These are phyloP conservation scores for Cnidoscolus chayamansa DNA, from an alignment of 441 rosid species.

Conservation along the genomic window DNA sequence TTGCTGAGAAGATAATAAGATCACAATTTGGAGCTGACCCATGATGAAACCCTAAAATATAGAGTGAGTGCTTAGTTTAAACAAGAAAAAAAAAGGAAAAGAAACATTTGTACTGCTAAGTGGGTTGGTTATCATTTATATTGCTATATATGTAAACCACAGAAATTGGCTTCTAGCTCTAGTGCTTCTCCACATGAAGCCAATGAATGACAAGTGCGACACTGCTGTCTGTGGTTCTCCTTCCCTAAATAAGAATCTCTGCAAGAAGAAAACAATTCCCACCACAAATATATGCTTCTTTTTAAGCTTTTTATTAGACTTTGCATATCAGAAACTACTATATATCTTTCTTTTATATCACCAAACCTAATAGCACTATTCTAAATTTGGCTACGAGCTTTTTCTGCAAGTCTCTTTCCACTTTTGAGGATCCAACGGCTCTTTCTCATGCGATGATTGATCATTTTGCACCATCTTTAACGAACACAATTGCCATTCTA, in stretches of 20 bases:
- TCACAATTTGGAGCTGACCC: neutral
- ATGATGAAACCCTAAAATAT: neutral
- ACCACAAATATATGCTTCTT: neutral
- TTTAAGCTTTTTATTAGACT: no score
- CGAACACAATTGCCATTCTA: slow-evolving; percentile 12
- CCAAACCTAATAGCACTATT: slow-evolving; percentile 15
- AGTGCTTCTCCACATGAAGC: neutral
- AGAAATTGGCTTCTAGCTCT: neutral
- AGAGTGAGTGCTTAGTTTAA: neutral
- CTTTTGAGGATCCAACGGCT: slow-evolving; percentile 28
- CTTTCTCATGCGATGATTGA: slow-evolving; percentile 29
- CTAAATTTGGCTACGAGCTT: slow-evolving; percentile 29
- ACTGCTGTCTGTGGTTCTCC: slow-evolving; percentile 1
- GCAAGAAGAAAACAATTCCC: neutral
- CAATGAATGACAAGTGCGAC: slow-evolving; percentile 10
- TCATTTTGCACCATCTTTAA: slow-evolving; percentile 35
- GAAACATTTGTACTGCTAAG: neutral
- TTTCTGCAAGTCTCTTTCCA: slow-evolving; percentile 8
- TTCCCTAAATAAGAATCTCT: slow-evolving; percentile 1
- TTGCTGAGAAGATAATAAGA: no score
- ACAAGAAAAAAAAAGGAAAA: neutral
- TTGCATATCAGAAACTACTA: neutral
- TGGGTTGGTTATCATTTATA: neutral
- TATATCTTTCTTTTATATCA: neutral
- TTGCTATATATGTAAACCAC: neutral